Conservation (phyloP, 2,329 filamentous ascomycete genomes). For the Phialophora verrucosa region DNA sequence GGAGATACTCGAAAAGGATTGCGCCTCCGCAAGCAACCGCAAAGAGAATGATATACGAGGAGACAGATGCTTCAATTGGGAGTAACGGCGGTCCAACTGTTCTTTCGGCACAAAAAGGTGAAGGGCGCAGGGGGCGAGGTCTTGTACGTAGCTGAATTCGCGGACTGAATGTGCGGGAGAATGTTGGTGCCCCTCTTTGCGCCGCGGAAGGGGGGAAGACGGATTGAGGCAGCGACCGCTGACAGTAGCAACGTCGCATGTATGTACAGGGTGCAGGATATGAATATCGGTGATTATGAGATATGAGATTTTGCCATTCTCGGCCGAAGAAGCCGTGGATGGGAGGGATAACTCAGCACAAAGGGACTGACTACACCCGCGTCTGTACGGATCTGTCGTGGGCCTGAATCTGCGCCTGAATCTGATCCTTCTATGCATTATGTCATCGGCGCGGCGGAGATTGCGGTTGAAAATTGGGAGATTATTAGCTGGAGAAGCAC, state of each 20-base stretch:
- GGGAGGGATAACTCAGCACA: conserved; percentile 20
- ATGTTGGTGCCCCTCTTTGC: conserved; percentile 11
- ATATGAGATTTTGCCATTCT: conserved; percentile 12
- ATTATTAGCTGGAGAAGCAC: too few relatives aligned
- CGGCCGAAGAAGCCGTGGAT: conserved; percentile 17
- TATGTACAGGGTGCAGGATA: conserved; percentile 18
- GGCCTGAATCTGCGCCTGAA: conserved; percentile 10
- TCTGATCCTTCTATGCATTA: neutral
- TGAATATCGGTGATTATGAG: conserved; percentile 13
- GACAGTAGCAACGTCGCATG: conserved; percentile 32
- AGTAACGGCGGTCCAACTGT: conserved; percentile 1
- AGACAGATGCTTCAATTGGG: conserved; percentile 28
- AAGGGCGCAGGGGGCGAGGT: conserved; percentile 1
- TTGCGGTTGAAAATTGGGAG: neutral
- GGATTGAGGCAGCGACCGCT: conserved; percentile 21
- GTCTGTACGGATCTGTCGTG: neutral
- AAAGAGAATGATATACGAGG: conserved; percentile 33
- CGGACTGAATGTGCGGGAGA: conserved; percentile 5
- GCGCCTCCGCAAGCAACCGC: conserved; percentile 29
- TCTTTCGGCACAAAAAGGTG: conserved; percentile 4
- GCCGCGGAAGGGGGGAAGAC: conserved; percentile 12
- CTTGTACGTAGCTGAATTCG: conserved; percentile 1
- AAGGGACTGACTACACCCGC: conserved; percentile 12
- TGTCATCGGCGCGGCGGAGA: conserved; percentile 1
- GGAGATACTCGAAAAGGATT: conserved; percentile 29